A percentile compares a stretch with the other conserved stretches of the same genome.
Conservation (phyloP, 139 green algal genomes). For the Deuterostichococcus epilithicus region DNA sequence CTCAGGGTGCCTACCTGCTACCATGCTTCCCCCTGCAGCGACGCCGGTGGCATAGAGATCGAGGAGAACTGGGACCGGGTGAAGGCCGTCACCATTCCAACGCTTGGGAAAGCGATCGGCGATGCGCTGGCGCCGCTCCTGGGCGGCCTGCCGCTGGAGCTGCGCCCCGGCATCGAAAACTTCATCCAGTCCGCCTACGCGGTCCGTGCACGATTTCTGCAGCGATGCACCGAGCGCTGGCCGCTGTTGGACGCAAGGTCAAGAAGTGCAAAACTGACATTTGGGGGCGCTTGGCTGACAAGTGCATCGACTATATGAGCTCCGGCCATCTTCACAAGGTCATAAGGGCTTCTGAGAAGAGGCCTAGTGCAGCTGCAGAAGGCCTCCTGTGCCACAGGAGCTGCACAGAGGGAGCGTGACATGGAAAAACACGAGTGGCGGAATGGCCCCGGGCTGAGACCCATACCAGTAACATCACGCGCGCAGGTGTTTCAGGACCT, state of each 20-base stretch:
- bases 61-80: slow-evolving; percentile 95
- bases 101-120: slow-evolving; percentile 13
- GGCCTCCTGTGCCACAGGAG: neutral
- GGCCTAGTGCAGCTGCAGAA: too few relatives aligned
- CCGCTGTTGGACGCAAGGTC: too few relatives aligned
- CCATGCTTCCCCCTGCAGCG: too few relatives aligned
- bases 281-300: too few relatives aligned
- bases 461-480: neutral
- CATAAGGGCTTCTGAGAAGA: too few relatives aligned
- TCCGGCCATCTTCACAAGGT: too few relatives aligned
- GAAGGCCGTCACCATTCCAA: slow-evolving; percentile 48
- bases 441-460: too few relatives aligned
- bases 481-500: slow-evolving; percentile 68
- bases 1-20: too few relatives aligned
- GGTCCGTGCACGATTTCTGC: slow-evolving; percentile 7
- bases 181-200: slow-evolving; percentile 52
- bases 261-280: too few relatives aligned
- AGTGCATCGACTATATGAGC: too few relatives aligned
- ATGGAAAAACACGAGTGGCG: too few relatives aligned
- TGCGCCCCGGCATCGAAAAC: slow-evolving; percentile 54
- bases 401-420: neutral
- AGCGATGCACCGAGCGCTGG: too few relatives aligned
- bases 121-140: slow-evolving; percentile 66
- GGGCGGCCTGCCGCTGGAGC: slow-evolving; percentile 62
- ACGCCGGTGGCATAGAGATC: slow-evolving; percentile 80